Conservation (phyloP, 164 flowering plant genomes). For the Berberis vulgaris region DNA sequence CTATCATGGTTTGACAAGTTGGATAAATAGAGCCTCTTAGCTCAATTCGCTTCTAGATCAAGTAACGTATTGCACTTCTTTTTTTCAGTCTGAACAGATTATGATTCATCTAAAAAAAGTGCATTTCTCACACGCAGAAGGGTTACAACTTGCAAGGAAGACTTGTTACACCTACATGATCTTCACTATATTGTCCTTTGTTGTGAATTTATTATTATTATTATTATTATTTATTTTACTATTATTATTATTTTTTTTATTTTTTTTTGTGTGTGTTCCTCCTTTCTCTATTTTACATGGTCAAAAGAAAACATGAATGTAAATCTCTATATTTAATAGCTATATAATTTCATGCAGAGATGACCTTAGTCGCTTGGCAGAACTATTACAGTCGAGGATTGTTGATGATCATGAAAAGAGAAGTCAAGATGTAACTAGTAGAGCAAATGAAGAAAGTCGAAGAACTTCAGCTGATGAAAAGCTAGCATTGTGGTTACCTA, state of each 20-base stretch:
- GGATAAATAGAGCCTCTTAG: too few relatives aligned
- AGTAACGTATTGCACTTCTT: too few relatives aligned
- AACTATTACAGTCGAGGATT: conserved; percentile 51
- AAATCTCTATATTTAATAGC: conserved; percentile 3
- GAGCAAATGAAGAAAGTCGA: conserved; percentile 19
- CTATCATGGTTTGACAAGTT: too few relatives aligned
- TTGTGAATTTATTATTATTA: background rate
- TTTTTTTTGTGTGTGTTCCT: too few relatives aligned
- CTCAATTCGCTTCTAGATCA: too few relatives aligned
- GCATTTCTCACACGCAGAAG: background rate
- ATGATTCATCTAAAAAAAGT: too few relatives aligned
- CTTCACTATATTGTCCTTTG: background rate
- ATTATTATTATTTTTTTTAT: too few relatives aligned
- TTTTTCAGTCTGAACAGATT: too few relatives aligned
- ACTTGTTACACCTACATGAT: background rate
- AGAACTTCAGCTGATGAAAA: conserved; percentile 15
- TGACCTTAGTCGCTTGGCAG: conserved; percentile 49
- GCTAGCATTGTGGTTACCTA: conserved; percentile 12
- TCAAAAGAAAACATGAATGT: background rate
- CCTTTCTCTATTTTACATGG: too few relatives aligned
- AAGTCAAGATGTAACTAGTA: conserved; percentile 6
- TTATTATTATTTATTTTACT: background rate
- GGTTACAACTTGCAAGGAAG: background rate
- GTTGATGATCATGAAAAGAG: conserved; percentile 15
- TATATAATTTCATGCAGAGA: conserved; percentile 37